These are phyloP conservation scores for Marchantia paleacea DNA, from an alignment of 225 moss, liverwort and hornwort species.

Conservation along the genomic window DNA sequence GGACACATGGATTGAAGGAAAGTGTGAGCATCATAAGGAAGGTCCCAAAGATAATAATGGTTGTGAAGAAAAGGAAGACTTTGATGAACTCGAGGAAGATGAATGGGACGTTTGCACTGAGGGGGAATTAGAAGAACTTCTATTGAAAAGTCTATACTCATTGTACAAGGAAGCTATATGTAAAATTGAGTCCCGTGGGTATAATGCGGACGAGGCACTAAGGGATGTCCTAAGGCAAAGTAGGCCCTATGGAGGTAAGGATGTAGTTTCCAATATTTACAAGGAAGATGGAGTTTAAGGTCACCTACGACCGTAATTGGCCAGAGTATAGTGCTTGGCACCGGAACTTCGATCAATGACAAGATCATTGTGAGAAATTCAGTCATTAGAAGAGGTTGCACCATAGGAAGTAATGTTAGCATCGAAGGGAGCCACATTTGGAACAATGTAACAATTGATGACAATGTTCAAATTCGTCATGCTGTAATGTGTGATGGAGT, in stretches of 20 bases:
- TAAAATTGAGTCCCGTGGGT: conserved; percentile 36
- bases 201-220: conserved; percentile 39
- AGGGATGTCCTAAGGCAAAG: conserved; percentile 32
- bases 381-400: conserved; percentile 82
- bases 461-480: too few relatives aligned
- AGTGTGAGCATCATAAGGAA: conserved; percentile 6
- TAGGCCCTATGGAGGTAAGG: conserved; percentile 31
- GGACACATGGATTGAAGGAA: conserved; percentile 13
- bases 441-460: conserved; percentile 86
- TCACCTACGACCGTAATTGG: conserved; percentile 80
- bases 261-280: conserved; percentile 48
- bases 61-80: conserved; percentile 27
- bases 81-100: conserved; percentile 32
- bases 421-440: conserved; percentile 95
- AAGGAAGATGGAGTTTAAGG: conserved; percentile 77
- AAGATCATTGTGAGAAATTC: conserved; percentile 65
- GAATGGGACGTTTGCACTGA: conserved; percentile 42
- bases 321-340: conserved; percentile 79
- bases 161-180: conserved; percentile 39
- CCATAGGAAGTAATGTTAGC: conserved; percentile 78
- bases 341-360: conserved; percentile 75
- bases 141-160: conserved; percentile 30
- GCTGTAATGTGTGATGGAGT: too few relatives aligned
- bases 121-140: conserved; percentile 42
- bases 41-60: conserved; percentile 15